phyloP scores from a whole-genome alignment of 148 eudicot genomes.

The Hydrangea macrophylla region DNA sequence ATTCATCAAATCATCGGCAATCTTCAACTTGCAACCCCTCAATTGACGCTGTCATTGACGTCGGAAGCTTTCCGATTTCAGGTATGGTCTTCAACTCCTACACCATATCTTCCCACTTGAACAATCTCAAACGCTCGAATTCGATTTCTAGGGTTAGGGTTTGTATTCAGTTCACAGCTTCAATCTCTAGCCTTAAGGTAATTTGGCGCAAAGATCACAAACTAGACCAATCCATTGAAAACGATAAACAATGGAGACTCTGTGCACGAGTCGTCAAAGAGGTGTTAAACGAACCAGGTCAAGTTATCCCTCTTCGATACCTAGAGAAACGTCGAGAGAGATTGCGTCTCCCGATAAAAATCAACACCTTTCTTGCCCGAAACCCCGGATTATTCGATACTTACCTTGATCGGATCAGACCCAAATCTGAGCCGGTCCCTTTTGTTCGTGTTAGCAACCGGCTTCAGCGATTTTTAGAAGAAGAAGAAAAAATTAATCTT shows the following conservation, averaged over 20 bases:
- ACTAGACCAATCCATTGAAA: conserved; percentile 62
- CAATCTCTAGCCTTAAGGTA: conserved; percentile 71
- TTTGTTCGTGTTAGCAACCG: conserved; percentile 48
- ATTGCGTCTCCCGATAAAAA: conserved; percentile 39
- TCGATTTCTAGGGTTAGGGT: conserved; percentile 26
- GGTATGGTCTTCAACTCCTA: conserved; percentile 16
- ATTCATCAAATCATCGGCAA: not conserved
- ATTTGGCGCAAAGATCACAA: conserved; percentile 65
- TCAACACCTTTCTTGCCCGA: conserved; percentile 43
- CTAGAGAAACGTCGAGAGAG: conserved; percentile 61
- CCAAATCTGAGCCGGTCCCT: conserved; percentile 50
- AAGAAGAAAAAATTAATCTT: conserved; percentile 38
- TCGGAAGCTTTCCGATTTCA: not conserved
- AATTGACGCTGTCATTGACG: not conserved
- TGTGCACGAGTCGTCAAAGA: conserved; percentile 67
- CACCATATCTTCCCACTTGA: conserved; percentile 10
- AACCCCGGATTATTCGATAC: conserved; percentile 64
- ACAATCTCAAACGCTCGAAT: not conserved
- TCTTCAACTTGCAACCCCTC: too few relatives aligned
- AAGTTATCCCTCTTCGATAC: conserved; percentile 56
- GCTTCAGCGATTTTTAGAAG: conserved; percentile 41
- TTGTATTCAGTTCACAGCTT: conserved; percentile 34
- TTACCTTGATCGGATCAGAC: conserved; percentile 60
- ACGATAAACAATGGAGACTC: conserved; percentile 60
- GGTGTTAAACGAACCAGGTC: conserved; percentile 72